Evolutionary conservation across 1,284 basidiomycete genomes (phyloP).

Genomic region (Heterobasidion annosum): DNA sequence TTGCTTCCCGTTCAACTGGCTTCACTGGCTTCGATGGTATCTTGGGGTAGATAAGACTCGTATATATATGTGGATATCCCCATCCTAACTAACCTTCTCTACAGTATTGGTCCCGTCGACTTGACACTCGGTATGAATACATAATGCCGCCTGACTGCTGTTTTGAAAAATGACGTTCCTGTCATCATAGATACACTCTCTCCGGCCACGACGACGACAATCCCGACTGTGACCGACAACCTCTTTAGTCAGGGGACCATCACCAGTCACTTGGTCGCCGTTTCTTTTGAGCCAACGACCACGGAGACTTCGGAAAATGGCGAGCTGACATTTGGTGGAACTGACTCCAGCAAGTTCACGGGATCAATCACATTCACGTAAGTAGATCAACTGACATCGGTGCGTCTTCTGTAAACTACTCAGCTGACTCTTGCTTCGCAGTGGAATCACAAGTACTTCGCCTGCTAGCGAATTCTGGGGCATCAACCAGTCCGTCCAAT

Average conservation of each 20-base stretch:
- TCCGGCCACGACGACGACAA: slow-evolving; percentile 14
- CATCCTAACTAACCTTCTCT: not conserved
- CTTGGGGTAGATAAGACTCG: slow-evolving; percentile 29
- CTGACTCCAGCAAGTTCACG: slow-evolving; percentile 36
- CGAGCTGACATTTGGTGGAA: slow-evolving; percentile 31
- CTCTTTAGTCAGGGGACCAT: slow-evolving; percentile 31
- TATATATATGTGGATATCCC: not conserved
- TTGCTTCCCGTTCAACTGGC: slow-evolving; percentile 32
- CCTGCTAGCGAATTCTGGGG: slow-evolving; percentile 53
- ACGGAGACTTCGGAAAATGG: slow-evolving; percentile 12
- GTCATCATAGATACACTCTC: slow-evolving; percentile 17
- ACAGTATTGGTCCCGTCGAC: slow-evolving; percentile 36
- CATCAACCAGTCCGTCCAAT: slow-evolving; percentile 49
- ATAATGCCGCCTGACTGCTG: not conserved
- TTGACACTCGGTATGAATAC: slow-evolving; percentile 28
- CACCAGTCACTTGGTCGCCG: slow-evolving; percentile 26
- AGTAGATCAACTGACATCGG: slow-evolving; percentile 10
- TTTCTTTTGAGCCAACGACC: slow-evolving; percentile 37
- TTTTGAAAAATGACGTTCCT: slow-evolving; percentile 6
- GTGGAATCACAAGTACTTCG: slow-evolving; percentile 34
- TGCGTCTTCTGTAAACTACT: not conserved
- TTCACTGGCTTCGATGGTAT: slow-evolving; percentile 41
- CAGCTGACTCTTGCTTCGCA: slow-evolving; percentile 14
- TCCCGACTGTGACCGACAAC: slow-evolving; percentile 48
- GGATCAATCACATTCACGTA: slow-evolving; percentile 36